Conservation (phyloP, 352 stramenopile species). For the Hyaloperonospora brassicae region DNA sequence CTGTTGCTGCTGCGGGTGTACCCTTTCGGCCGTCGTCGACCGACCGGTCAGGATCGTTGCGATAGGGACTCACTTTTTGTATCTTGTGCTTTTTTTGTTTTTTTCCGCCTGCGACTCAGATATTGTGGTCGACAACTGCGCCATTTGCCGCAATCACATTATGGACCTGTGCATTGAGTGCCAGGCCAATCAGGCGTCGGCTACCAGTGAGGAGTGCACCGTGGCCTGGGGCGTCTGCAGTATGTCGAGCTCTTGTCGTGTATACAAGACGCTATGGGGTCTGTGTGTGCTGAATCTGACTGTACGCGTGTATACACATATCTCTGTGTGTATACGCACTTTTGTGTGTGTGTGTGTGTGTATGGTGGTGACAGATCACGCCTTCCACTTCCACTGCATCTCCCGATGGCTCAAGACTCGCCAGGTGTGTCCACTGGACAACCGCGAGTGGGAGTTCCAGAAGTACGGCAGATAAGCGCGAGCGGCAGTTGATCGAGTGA, state of each 20-base stretch:
- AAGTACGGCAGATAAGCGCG: slow-evolving; percentile 90
- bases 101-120: slow-evolving; percentile 30
- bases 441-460: slow-evolving; percentile 99
- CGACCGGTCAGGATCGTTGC: slow-evolving; percentile 15
- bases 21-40: background rate
- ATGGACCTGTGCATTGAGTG: slow-evolving; percentile 99
- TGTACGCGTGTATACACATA: no score
- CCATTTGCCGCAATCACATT: slow-evolving; percentile 99
- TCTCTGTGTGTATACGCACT: background rate
- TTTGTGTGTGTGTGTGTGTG: slow-evolving; percentile 3
- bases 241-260: slow-evolving; percentile 28
- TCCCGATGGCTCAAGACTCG: slow-evolving; percentile 98
- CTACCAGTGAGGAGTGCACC: slow-evolving; percentile 83
- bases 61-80: slow-evolving; percentile 6
- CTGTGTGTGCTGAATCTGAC: no score
- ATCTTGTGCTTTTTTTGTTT: background rate
- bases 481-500: slow-evolving; percentile 6
- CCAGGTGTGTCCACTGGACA: slow-evolving; percentile 98
- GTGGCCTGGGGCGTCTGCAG: slow-evolving; percentile 83
- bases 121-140: slow-evolving; percentile 88
- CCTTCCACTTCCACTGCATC: slow-evolving; percentile 99
- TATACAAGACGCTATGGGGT: no score
- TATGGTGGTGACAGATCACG: slow-evolving; percentile 85
- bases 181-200: slow-evolving; percentile 89
- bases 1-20: no score